Base-by-base conservation (phyloP, 768 basidiomycete genomes). In the Tubosaeta sp. region DNA sequence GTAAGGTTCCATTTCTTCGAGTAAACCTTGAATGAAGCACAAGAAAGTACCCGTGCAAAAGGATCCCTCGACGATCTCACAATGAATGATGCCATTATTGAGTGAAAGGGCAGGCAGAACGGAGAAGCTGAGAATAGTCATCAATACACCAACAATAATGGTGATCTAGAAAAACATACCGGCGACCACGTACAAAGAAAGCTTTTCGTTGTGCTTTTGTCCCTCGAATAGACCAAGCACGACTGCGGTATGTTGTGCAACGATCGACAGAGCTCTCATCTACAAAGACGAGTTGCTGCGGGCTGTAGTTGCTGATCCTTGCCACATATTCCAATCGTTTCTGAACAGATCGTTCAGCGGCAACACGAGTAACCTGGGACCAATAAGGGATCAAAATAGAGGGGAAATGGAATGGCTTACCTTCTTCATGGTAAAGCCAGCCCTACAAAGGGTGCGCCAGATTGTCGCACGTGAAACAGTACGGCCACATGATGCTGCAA, bases 51-150 rank as follows among this genome's bases (percentile, higher is more conserved):
- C 29, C 22, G 48, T 49, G 13, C 29, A 42, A 27, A 42, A 49
- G 7, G 37, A 55, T 4, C 46, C 43, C 17, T 55, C 32, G 7
- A 55, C 32, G 3, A 56, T 39, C 1, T 49, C 16, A 8, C 43
- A 56, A 14, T 56, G 43, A 2, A 56, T 17, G 11, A 56, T 46
- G 7, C 51, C 51, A 35, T 17, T 19, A 4, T 12, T 6, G 19
- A 52, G 51, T 2, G 22, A 47, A 11, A 56, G 46, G 0, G 50
- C 35, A 4, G 50, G 46, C 1, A 55, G 54, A 39, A 55, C 25
- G 6, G 46, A 52, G 37, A 52, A 48, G 14, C 50, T 52, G 8
- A 1, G n/a, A 34, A 34, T 34, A 26, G 37, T 7, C 8, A 25
- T 29, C 12, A n/a, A 31, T 38, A 34, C 37, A 38, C 37, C n/a